phyloP scores from a whole-genome alignment of 129 eudicot species.

The Kitagawia praeruptora region DNA sequence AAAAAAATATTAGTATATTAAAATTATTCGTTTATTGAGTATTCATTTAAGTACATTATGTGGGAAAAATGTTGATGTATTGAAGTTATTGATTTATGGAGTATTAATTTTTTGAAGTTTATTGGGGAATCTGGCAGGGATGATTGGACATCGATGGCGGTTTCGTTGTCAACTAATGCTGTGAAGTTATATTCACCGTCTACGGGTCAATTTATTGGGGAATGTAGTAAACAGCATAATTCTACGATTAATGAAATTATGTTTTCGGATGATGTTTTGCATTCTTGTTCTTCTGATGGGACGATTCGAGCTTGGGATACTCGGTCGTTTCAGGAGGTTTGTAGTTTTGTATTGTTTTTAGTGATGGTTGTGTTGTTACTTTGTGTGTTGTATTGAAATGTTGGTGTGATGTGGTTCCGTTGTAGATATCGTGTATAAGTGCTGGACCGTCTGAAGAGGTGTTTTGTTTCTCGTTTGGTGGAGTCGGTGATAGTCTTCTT shows the following conservation, averaged over 20 bases:
- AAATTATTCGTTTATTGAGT: neutral
- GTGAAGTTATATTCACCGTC: conserved; percentile 78
- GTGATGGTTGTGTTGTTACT: neutral
- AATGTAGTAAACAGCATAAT: conserved; percentile 52
- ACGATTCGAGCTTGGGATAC: conserved; percentile 89
- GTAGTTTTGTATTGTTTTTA: neutral
- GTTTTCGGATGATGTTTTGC: conserved; percentile 46
- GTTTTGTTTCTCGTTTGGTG: conserved; percentile 87
- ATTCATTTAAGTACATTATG: neutral
- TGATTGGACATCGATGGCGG: conserved; percentile 91
- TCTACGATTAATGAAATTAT: conserved; percentile 52
- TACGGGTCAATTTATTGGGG: conserved; percentile 73
- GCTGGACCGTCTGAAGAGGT: conserved; percentile 75
- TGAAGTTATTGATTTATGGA: neutral
- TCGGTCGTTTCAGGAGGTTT: conserved; percentile 68
- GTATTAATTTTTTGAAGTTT: neutral
- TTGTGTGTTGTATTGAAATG: neutral
- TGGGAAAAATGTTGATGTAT: neutral
- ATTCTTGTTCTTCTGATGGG: conserved; percentile 76
- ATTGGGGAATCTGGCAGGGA: conserved; percentile 34
- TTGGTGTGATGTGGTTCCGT: conserved; percentile 4
- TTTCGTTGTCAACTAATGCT: conserved; percentile 66
- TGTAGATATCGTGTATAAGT: conserved; percentile 68
- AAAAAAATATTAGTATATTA: neutral
- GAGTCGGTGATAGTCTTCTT: conserved; percentile 62